phyloP scores from a whole-genome alignment of 2,329 filamentous ascomycete species.

The Alternaria ventricosa region DNA sequence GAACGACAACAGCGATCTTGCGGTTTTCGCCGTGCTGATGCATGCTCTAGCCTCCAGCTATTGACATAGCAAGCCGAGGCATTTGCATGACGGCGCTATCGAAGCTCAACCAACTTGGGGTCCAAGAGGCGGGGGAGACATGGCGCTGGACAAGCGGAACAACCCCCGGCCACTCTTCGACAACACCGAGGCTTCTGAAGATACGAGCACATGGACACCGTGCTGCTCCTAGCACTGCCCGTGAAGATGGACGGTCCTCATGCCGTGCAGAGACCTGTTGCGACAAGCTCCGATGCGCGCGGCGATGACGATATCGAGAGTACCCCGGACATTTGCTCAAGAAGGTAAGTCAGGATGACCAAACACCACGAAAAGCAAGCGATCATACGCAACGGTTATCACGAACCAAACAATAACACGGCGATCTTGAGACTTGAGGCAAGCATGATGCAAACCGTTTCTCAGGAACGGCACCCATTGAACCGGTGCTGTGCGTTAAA shows the following conservation, averaged over 20 bases:
- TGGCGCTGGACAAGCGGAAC: neutral
- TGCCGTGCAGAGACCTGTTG: neutral
- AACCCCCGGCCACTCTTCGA: neutral
- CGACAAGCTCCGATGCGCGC: neutral
- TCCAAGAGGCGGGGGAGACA: constrained; percentile 3
- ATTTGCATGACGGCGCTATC: neutral
- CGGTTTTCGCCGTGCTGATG: neutral
- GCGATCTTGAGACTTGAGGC: neutral
- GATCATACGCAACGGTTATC: constrained; percentile 1
- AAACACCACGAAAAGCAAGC: neutral
- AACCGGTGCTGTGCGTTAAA: constrained; percentile 1
- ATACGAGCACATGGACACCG: constrained; percentile 11
- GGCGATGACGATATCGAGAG: neutral
- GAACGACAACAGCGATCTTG: neutral
- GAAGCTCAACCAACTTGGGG: neutral
- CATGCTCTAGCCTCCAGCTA: neutral
- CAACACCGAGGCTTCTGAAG: neutral
- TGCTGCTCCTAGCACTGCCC: constrained; percentile 3
- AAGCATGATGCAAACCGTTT: constrained; percentile 1
- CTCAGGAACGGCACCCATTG: neutral
- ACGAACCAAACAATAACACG: neutral
- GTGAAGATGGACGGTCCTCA: neutral
- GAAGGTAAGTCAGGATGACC: neutral
- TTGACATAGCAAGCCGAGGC: neutral
- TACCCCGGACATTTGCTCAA: neutral